These are phyloP conservation scores for Colletotrichum navitas DNA, from an alignment of 2,329 filamentous ascomycete genomes.

Conservation along the genomic window DNA sequence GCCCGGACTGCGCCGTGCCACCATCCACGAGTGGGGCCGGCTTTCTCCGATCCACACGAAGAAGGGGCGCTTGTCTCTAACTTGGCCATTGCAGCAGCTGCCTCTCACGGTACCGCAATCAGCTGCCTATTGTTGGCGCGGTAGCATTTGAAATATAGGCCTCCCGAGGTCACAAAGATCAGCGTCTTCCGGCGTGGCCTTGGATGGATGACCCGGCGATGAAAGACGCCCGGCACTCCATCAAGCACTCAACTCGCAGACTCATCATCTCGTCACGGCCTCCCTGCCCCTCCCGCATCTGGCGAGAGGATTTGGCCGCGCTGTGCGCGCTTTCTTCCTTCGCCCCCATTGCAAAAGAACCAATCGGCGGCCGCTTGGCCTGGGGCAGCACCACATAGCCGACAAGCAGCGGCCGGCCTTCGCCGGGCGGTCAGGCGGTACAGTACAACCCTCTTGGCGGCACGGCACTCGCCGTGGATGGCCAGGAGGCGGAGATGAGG, in stretches of 20 bases:
- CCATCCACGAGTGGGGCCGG: slow-evolving; percentile 23
- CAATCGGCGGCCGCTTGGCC: slow-evolving; percentile 18
- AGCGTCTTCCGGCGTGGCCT: not conserved
- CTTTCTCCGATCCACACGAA: slow-evolving; percentile 23
- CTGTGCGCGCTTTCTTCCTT: not conserved
- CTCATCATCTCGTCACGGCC: not conserved
- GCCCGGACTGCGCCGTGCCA: slow-evolving; percentile 20
- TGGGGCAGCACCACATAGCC: slow-evolving; percentile 22
- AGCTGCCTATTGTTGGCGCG: not conserved
- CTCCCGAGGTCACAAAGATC: not conserved
- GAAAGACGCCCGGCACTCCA: not conserved
- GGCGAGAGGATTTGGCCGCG: not conserved
- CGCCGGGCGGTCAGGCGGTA: slow-evolving; percentile 32
- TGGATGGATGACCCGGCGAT: not conserved
- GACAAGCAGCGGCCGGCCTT: slow-evolving; percentile 22
- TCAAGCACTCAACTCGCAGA: not conserved
- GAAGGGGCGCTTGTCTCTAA: not conserved
- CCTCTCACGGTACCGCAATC: not conserved
- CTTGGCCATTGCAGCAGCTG: slow-evolving; percentile 4
- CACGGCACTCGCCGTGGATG: slow-evolving; percentile 14
- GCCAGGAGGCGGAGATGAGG: slow-evolving; percentile 6
- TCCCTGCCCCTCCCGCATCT: no score
- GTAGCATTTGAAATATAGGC: not conserved
- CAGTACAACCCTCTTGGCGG: slow-evolving; percentile 16
- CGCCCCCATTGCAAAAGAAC: not conserved